Base-by-base conservation (phyloP, 2,329 filamentous ascomycete species). In the Hortaea sp. region DNA sequence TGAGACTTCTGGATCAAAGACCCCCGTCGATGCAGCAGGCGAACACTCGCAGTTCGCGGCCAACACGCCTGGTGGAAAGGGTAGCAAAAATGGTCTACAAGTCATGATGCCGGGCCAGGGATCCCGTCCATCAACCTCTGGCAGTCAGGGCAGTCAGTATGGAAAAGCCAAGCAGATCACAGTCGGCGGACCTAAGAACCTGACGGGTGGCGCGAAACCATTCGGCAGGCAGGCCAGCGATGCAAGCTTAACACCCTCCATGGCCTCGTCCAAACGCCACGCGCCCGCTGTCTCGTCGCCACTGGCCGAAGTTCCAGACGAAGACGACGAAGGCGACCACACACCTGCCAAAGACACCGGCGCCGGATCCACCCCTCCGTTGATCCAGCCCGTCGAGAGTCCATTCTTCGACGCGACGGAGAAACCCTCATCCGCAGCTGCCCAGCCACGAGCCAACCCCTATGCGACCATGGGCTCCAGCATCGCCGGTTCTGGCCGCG, bases 111-210 rank as follows among this genome's bases (percentile, higher is more conserved):
- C 69, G 10, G 56, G 56, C 12, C 49, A 58, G 43, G 40, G 41
- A 38, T 55, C 52, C 30, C 34, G 42, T 4, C 52, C 59, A 5
- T 53, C 56, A 7, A 46, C 56, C 29, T 65, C 63, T 48, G 63
- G 64, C 9, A 61, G 61, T 64, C 51, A 65, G 55, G 65, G 64
- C 35, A 64, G 64, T 20, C 20, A 39, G 28, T 58, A 68, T 13
- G 69, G 64, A 37, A 69, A 67, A 42, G 68, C 71, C n/a, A 68
- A 63, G 42, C 65, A 70, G 7, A 63, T 74, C 44, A 71, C 66
- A 39, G 67, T 74, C 43, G n/a, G 32, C 32, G n/a, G 32, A 9
- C 9, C 9, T n/a, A 35, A 35, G 32, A 35, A 35, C 32, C 32
- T 35, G 9, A 35, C 32, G 9, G 32, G 32, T n/a, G 32, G 32